Evolutionary conservation across 495 filamentous ascomycete genomes (phyloP).

Genomic region (Podospora australis): DNA sequence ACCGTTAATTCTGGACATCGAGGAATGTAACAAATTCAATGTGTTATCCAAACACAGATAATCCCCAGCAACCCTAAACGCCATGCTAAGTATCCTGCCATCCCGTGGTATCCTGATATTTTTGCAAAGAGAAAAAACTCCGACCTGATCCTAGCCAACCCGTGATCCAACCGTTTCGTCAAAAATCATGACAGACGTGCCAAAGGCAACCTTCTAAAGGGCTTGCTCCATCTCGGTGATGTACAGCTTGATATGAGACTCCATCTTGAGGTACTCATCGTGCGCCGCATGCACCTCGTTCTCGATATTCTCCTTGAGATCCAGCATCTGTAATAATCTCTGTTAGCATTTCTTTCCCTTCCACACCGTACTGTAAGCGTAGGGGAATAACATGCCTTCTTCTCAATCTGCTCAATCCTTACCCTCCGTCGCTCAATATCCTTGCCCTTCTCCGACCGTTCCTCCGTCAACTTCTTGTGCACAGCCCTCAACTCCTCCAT

Average conservation of each 20-base stretch:
- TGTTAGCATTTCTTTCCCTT: constrained; percentile 29
- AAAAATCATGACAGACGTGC: constrained; percentile 6
- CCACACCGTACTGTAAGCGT: constrained; percentile 11
- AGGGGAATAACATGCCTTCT: constrained; percentile 62
- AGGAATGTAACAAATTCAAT: no score
- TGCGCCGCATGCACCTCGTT: constrained; percentile 80
- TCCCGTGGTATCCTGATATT: constrained; percentile 18
- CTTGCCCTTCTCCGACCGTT: constrained; percentile 72
- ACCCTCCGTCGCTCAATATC: constrained; percentile 90
- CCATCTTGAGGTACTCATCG: constrained; percentile 92
- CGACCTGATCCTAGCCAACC: constrained; percentile 11
- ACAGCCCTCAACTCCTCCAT: constrained; percentile 85
- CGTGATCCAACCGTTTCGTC: constrained; percentile 9
- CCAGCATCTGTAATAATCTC: constrained; percentile 64
- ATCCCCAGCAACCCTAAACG: constrained; percentile 3
- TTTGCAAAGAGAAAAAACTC: constrained; percentile 2
- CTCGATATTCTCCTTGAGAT: constrained; percentile 94
- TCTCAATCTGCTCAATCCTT: constrained; percentile 94
- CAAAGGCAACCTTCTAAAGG: constrained; percentile 42
- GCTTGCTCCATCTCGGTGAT: constrained; percentile 98
- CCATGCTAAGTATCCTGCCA: constrained; percentile 12
- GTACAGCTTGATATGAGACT: constrained; percentile 93
- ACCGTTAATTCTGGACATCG: no score
- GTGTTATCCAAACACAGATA: background rate
- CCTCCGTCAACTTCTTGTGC: constrained; percentile 75